phyloP scores from a whole-genome alignment of 352 stramenopile species.

The Phytophthora syringae region DNA sequence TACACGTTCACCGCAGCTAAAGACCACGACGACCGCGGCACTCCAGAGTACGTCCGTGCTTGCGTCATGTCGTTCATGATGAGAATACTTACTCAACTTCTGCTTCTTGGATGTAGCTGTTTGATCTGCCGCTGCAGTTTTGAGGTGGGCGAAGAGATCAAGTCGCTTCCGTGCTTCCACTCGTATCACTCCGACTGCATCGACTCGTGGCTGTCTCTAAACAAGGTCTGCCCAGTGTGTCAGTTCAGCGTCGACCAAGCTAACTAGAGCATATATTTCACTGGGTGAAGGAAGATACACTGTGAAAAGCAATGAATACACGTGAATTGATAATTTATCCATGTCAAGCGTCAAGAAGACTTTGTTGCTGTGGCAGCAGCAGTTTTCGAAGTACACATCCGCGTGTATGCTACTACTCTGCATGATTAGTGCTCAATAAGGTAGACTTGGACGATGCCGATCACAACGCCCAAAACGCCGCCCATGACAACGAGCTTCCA shows the following conservation, averaged over 20 bases:
- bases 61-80: not conserved
- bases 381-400: slow-evolving; percentile 7
- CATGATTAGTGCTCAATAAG: slow-evolving; percentile 78
- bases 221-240: slow-evolving; percentile 92
- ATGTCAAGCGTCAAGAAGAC: slow-evolving; percentile 28
- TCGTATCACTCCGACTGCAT: slow-evolving; percentile 95
- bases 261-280: slow-evolving; percentile 16
- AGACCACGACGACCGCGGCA: slow-evolving; percentile 42
- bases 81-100: not conserved
- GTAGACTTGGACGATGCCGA: slow-evolving; percentile 93
- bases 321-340: slow-evolving; percentile 64
- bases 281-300: not conserved
- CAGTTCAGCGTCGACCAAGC: slow-evolving; percentile 83
- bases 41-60: slow-evolving; percentile 57
- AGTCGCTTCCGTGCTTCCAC: slow-evolving; percentile 94
- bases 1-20: slow-evolving; percentile 77
- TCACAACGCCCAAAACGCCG: slow-evolving; percentile 91
- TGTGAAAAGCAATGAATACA: slow-evolving; percentile 42
- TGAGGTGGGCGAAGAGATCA: slow-evolving; percentile 90
- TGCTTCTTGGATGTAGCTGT: slow-evolving; percentile 59
- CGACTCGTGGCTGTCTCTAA: slow-evolving; percentile 92
- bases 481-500: slow-evolving; percentile 98
- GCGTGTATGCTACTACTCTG: slow-evolving; percentile 6
- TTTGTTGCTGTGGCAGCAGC: not conserved
- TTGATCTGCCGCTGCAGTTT: slow-evolving; percentile 94